Conservation (phyloP, 2,329 filamentous ascomycete species). For the Ophiognomonia clavigignenti-juglandacearum region DNA sequence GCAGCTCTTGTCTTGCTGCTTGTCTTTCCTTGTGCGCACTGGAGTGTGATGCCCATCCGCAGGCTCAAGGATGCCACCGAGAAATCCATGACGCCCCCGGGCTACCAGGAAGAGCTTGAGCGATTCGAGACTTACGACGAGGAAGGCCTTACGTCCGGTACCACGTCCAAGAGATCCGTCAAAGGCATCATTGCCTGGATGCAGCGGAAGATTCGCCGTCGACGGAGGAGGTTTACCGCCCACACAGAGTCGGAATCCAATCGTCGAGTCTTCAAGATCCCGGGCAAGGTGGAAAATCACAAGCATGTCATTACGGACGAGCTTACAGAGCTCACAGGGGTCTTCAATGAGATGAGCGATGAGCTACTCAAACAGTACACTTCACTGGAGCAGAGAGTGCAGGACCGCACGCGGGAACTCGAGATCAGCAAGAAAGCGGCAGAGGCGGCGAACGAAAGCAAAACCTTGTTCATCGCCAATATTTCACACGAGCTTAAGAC, state of each 20-base stretch:
- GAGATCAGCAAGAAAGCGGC: constrained; percentile 88
- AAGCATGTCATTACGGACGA: constrained; percentile 79
- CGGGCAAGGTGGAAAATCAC: constrained; percentile 71
- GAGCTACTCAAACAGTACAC: constrained; percentile 84
- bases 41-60: constrained; percentile 75
- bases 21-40: constrained; percentile 74
- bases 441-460: constrained; percentile 93
- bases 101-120: constrained; percentile 45
- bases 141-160: constrained; percentile 37
- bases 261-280: constrained; percentile 71
- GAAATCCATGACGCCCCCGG: constrained; percentile 64
- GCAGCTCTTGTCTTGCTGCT: constrained; percentile 67
- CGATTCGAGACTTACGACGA: constrained; percentile 40
- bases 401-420: constrained; percentile 75
- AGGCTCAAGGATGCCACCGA: constrained; percentile 70
- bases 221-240: constrained; percentile 22
- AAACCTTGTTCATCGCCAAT: constrained; percentile 96
- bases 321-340: constrained; percentile 73
- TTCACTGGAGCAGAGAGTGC: constrained; percentile 77
- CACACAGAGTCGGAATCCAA: constrained; percentile 33
- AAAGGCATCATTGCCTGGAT: constrained; percentile 36
- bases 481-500: constrained; percentile 87
- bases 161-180: constrained; percentile 38
- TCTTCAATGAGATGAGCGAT: constrained; percentile 92
- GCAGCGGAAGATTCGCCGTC: constrained; percentile 29